These are phyloP conservation scores for Kodamaea kaohsiungensis DNA, from an alignment of 805 yeast genomes.

Conservation along the genomic window DNA sequence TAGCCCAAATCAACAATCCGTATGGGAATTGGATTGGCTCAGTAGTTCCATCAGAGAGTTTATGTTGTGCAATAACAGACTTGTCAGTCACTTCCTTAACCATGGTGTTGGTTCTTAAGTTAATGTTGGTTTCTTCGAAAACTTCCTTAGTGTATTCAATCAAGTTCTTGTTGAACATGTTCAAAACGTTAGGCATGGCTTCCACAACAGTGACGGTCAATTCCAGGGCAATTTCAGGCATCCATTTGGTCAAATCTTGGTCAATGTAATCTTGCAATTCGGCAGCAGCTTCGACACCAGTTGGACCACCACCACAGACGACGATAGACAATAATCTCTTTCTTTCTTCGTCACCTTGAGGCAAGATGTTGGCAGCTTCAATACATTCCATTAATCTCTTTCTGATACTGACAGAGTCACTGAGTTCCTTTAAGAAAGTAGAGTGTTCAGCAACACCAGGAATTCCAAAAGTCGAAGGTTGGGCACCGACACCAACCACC, in stretches of 20 bases:
- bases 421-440: constrained; percentile 84
- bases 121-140: constrained; percentile 65
- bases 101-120: constrained; percentile 80
- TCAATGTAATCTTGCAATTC: constrained; percentile 92
- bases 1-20: constrained; percentile 96
- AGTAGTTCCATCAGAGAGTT: constrained; percentile 63
- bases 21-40: constrained; percentile 70
- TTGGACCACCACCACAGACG: constrained; percentile 98
- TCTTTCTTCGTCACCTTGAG: constrained; percentile 75
- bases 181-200: constrained; percentile 86
- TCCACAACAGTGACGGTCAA: constrained; percentile 84
- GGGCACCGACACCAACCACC: constrained; percentile 93
- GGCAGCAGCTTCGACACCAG: constrained; percentile 98
- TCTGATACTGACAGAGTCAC: constrained; percentile 85
- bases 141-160: constrained; percentile 79
- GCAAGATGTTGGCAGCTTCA: constrained; percentile 83
- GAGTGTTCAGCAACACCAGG: constrained; percentile 93
- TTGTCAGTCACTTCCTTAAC: constrained; percentile 80
- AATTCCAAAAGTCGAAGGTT: constrained; percentile 90
- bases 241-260: constrained; percentile 86
- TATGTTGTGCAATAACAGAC: constrained; percentile 68
- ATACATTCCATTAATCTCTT: constrained; percentile 80
- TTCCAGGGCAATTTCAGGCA: constrained; percentile 82
- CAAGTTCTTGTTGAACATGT: constrained; percentile 67
- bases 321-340: constrained; percentile 82